Percentiles rank a stretch among this genome's conserved stretches.
Conservation (phyloP, 2,329 filamentous ascomycete genomes). For the Neofusicoccum ribis region DNA sequence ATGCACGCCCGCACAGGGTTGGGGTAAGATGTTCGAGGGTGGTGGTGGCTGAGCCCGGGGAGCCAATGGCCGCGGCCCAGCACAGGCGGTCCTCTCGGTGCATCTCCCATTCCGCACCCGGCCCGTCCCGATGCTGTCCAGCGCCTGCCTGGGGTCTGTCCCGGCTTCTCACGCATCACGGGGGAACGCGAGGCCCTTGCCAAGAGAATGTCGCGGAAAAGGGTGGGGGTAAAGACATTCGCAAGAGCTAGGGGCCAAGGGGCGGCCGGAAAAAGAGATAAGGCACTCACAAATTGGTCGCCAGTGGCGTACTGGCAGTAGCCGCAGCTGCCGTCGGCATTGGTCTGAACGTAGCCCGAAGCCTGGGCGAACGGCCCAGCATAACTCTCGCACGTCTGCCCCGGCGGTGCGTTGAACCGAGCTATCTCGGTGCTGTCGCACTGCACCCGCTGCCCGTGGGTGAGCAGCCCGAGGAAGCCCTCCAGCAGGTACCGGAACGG, state of each 20-base stretch:
- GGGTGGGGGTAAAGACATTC: background rate
- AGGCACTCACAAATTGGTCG: slow-evolving; percentile 51
- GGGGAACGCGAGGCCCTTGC: background rate
- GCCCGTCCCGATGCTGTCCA: slow-evolving; percentile 14
- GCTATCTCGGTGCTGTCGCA: slow-evolving; percentile 61
- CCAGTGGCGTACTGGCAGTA: slow-evolving; percentile 65
- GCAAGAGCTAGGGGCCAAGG: background rate
- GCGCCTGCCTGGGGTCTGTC: background rate
- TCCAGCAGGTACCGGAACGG: slow-evolving; percentile 69
- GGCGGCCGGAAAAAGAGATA: background rate
- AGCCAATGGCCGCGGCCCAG: background rate
- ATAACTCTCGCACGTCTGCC: slow-evolving; percentile 63
- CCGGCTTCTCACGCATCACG: slow-evolving; percentile 10
- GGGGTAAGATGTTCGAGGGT: background rate
- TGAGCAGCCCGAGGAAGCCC: slow-evolving; percentile 58
- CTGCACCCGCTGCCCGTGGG: slow-evolving; percentile 55
- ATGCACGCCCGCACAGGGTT: background rate
- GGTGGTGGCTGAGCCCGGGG: slow-evolving; percentile 6
- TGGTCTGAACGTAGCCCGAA: slow-evolving; percentile 62
- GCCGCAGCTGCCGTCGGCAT: slow-evolving; percentile 59
- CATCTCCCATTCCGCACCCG: slow-evolving; percentile 16
- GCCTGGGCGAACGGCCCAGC: slow-evolving; percentile 53
- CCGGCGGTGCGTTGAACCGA: slow-evolving; percentile 59
- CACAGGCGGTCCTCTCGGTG: slow-evolving; percentile 1
- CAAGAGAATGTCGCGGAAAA: slow-evolving; percentile 3